Evolutionary conservation across 768 basidiomycete genomes (phyloP), one percentile per base, ranked within the genome.

Genomic region (Coprinopsis strossmayeri): DNA sequence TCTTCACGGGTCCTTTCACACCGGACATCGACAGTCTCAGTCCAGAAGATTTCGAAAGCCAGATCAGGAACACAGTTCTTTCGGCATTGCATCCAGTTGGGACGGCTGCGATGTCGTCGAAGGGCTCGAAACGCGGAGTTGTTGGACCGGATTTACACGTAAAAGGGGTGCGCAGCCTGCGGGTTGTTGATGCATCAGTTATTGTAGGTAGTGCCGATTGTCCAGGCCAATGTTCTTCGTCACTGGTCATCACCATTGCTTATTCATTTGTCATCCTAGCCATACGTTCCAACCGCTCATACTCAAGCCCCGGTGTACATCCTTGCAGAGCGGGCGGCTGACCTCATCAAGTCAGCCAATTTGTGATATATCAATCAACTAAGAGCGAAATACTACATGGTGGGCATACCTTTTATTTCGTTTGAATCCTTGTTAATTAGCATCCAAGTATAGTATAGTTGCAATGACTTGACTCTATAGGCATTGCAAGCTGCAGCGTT

Each of bases 171-270:
- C 25, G 20, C 18, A 37, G 46, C 17, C n/a, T 48, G 26, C 20
- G 46, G 24, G 46, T 48, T 18, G 26, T 48, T 3, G 46, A 48
- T 39, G 46, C 46, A 4, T 12, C 15, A 12, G 25, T 51, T n/a
- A 47, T 53, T 24, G 52, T 53, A 32, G 25, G 46, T 45, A n/a
- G n/a, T 50, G n/a, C 42, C 42, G 5, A 43, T 50, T 25, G 49
- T 45, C 12, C 42, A 50, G n/a, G n/a, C n/a, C n/a, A n/a, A n/a
- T n/a, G n/a, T n/a, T n/a, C n/a, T 38, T 41, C 49, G 2, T 44
- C 42, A 18, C 23, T 37, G 18, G 26, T 48, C 28, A 38, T 47
- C 20, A 12, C 34, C 40, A 17, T 32, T 13, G 5, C 21, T 46
- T 24, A 20, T 20, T 46, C 28, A 32, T 20, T 20, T 17, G 15